Conservation (phyloP, 495 filamentous ascomycete genomes). For the Lophium mytilinum region DNA sequence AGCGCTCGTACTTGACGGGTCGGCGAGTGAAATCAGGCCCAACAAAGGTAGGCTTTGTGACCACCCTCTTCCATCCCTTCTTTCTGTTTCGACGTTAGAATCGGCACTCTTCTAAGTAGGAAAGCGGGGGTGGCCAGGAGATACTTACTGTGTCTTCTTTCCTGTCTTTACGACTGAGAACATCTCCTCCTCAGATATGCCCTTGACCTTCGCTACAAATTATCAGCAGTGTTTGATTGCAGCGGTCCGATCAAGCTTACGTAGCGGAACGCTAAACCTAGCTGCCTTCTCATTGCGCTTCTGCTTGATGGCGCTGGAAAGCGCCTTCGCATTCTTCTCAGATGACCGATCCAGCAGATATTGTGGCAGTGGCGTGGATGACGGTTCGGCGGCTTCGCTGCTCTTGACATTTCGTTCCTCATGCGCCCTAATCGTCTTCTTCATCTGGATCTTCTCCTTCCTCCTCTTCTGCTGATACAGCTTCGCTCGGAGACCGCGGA, state of each 20-base stretch:
- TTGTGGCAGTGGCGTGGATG: constrained; percentile 64
- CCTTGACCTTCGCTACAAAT: constrained; percentile 30
- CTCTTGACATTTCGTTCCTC: constrained; percentile 94
- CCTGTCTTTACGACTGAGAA: constrained; percentile 97
- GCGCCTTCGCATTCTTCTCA: constrained; percentile 79
- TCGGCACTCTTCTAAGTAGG: background rate
- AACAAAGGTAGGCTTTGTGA: constrained; percentile 87
- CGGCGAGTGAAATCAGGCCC: constrained; percentile 85
- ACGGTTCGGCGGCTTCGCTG: constrained; percentile 64
- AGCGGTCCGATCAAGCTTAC: constrained; percentile 58
- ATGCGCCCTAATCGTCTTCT: constrained; percentile 86
- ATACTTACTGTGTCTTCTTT: constrained; percentile 52
- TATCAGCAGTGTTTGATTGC: background rate
- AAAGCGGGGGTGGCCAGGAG: no score
- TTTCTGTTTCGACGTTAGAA: constrained; percentile 27
- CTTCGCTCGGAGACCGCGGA: constrained; percentile 87
- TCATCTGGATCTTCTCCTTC: constrained; percentile 98
- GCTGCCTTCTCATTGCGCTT: constrained; percentile 86
- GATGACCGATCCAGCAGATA: constrained; percentile 88
- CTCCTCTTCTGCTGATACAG: constrained; percentile 89
- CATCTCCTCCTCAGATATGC: constrained; percentile 95
- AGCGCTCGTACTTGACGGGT: constrained; percentile 91
- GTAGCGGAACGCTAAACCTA: constrained; percentile 89
- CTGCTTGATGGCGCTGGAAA: constrained; percentile 79
- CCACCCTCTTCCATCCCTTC: constrained; percentile 90